Evolutionary conservation across 306 rosid genomes (phyloP).

Genomic region (Dryas drummondii): DNA sequence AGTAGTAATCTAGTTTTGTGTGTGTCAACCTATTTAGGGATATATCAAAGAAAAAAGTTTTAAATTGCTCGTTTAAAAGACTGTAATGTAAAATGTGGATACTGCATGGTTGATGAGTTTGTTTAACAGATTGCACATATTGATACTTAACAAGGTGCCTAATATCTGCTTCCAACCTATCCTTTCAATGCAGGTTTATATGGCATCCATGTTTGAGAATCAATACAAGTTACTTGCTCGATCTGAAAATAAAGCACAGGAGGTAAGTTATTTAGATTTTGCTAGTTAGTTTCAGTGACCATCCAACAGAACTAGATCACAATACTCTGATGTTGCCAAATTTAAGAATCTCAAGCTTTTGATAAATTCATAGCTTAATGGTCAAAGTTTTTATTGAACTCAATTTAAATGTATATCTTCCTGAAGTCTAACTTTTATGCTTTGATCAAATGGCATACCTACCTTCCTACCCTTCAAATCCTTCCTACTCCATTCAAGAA

Average conservation of each 20-base stretch:
- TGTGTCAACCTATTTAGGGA: too few species aligned
- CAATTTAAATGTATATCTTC: not conserved
- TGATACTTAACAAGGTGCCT: not conserved
- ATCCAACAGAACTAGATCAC: conserved; percentile 7
- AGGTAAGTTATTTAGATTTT: conserved; percentile 47
- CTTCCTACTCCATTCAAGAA: not conserved
- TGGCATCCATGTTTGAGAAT: conserved; percentile 92
- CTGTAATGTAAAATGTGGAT: not conserved
- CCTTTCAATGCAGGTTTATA: conserved; percentile 64
- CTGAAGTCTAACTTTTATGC: not conserved
- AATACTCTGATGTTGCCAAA: not conserved
- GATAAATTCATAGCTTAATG: not conserved
- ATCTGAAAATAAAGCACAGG: conserved; percentile 83
- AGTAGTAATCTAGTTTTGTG: not conserved
- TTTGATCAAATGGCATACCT: not conserved
- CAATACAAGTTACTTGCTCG: conserved; percentile 94
- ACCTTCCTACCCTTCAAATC: too few species aligned
- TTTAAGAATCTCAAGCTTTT: not conserved
- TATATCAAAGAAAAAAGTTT: too few species aligned
- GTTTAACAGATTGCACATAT: not conserved
- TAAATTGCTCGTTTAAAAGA: too few species aligned
- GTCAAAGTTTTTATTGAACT: not conserved
- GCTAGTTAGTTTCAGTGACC: conserved; percentile 2
- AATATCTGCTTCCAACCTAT: conserved; percentile 5
- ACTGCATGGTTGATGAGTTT: not conserved